phyloP scores from a whole-genome alignment of 495 filamentous ascomycete genomes.

The Talaromyces thailandensis region DNA sequence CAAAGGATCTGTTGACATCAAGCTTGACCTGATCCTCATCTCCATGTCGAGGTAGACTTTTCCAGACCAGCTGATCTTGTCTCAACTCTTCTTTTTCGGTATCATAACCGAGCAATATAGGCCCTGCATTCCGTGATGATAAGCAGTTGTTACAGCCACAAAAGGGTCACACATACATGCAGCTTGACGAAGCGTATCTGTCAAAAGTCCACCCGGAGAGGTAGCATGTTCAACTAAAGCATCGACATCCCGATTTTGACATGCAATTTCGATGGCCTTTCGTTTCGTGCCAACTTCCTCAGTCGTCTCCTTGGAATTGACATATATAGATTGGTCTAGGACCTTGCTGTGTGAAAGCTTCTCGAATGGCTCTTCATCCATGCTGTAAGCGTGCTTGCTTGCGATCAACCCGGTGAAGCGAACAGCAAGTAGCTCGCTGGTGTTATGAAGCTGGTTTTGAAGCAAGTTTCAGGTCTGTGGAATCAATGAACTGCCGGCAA shows the following conservation, averaged over 20 bases:
- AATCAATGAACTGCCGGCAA: neutral
- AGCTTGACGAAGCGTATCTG: slow-evolving; percentile 67
- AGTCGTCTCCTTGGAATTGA: neutral
- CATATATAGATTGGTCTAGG: neutral
- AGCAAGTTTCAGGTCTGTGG: neutral
- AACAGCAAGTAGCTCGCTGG: neutral
- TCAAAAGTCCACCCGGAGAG: slow-evolving; percentile 65
- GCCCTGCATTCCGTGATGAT: slow-evolving; percentile 47
- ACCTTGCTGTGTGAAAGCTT: neutral
- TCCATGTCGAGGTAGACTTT: slow-evolving; percentile 52
- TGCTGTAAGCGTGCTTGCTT: neutral
- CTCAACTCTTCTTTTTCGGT: slow-evolving; percentile 9
- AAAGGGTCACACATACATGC: slow-evolving; percentile 61
- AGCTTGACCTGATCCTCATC: slow-evolving; percentile 84
- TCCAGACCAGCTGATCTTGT: slow-evolving; percentile 28
- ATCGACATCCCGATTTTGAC: slow-evolving; percentile 51
- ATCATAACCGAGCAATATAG: slow-evolving; percentile 48
- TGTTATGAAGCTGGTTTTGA: neutral
- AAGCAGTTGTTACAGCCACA: neutral
- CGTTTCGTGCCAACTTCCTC: slow-evolving; percentile 11
- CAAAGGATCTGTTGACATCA: slow-evolving; percentile 92
- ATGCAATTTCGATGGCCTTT: slow-evolving; percentile 56
- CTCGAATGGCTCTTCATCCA: neutral
- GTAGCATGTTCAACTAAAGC: slow-evolving; percentile 58
- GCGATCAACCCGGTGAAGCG: neutral